These are phyloP conservation scores for Hemileccinum rubropunctum DNA, from an alignment of 768 basidiomycete species.

Conservation along the genomic window DNA sequence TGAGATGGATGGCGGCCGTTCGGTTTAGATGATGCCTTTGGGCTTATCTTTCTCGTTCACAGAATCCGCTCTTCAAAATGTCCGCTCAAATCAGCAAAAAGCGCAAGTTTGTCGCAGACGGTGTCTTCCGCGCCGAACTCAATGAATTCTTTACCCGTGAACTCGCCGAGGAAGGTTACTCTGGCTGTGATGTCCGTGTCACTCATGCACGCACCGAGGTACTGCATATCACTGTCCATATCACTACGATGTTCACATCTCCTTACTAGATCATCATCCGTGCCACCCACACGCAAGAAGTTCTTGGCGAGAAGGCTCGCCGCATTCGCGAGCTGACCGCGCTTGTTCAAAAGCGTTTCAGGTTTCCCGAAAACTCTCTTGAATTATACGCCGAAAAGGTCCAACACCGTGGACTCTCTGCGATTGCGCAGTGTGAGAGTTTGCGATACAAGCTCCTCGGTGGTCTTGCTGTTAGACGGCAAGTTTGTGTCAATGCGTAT, in stretches of 20 bases:
- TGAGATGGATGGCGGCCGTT: constrained; percentile 20
- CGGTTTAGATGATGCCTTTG: constrained; percentile 16
- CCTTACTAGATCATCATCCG: constrained; percentile 89
- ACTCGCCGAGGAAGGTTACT: constrained; percentile 99
- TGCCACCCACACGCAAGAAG: constrained; percentile 98
- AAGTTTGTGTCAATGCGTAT: constrained; percentile 25
- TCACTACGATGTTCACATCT: constrained; percentile 1
- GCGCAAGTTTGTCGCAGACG: constrained; percentile 97
- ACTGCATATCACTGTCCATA: constrained; percentile 7
- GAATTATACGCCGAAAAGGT: constrained; percentile 99
- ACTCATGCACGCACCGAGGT: constrained; percentile 99
- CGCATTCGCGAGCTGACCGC: constrained; percentile 98
- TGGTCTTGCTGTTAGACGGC: constrained; percentile 98
- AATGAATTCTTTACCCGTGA: constrained; percentile 99
- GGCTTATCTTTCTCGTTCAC: constrained; percentile 18
- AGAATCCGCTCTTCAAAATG: constrained; percentile 49
- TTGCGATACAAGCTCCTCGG: constrained; percentile 99
- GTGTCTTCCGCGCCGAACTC: constrained; percentile 98
- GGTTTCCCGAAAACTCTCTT: constrained; percentile 98
- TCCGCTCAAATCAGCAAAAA: constrained; percentile 92
- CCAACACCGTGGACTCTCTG: constrained; percentile 95
- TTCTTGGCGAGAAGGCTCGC: constrained; percentile 98
- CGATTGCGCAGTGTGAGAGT: constrained; percentile 97
- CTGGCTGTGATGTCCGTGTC: constrained; percentile 99
- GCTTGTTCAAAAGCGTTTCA: constrained; percentile 99